A percentile compares a stretch with the other conserved stretches of the same genome.
Evolutionary conservation across 2,329 filamentous ascomycete genomes (phyloP).

Genomic region (Neophaeococcomyces mojaviensis): DNA sequence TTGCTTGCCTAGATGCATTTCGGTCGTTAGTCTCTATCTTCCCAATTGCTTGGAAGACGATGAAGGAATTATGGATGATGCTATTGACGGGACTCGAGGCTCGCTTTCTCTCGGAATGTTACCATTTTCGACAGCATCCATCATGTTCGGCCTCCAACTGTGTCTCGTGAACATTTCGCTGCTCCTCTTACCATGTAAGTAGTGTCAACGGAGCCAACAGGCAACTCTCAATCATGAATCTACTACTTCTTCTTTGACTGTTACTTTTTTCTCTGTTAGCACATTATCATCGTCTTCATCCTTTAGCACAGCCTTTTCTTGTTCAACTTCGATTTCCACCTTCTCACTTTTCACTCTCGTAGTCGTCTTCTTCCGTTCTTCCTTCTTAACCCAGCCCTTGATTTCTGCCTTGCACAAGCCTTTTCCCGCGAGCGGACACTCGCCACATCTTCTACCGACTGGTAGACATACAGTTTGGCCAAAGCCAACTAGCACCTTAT

Average conservation of each 20-base stretch:
- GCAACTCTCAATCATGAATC: not conserved
- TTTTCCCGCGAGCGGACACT: slow-evolving; percentile 69
- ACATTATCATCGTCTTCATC: slow-evolving; percentile 23
- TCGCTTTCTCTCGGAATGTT: too few relatives aligned
- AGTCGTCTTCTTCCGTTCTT: slow-evolving; percentile 27
- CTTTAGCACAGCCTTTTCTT: slow-evolving; percentile 27
- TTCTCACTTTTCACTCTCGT: slow-evolving; percentile 24
- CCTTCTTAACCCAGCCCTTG: slow-evolving; percentile 47
- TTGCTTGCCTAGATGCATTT: too few relatives aligned
- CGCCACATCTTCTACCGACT: slow-evolving; percentile 70
- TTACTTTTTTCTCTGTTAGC: slow-evolving; percentile 14
- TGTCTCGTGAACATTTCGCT: too few relatives aligned
- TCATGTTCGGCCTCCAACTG: too few relatives aligned
- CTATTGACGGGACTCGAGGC: too few relatives aligned
- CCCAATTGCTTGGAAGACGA: too few relatives aligned
- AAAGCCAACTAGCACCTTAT: slow-evolving; percentile 77
- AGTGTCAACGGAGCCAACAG: too few relatives aligned
- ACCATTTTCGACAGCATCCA: too few relatives aligned
- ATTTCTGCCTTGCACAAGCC: slow-evolving; percentile 72
- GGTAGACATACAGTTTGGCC: slow-evolving; percentile 82
- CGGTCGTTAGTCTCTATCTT: too few relatives aligned
- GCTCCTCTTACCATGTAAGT: too few relatives aligned
- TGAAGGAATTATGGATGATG: too few relatives aligned
- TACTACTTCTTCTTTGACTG: slow-evolving; percentile 6
- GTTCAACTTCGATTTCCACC: slow-evolving; percentile 21